Percentiles rank a stretch among this genome's conserved stretches.
Conservation (phyloP, 169 alveolate genomes). For the Cystoisospora suis region DNA sequence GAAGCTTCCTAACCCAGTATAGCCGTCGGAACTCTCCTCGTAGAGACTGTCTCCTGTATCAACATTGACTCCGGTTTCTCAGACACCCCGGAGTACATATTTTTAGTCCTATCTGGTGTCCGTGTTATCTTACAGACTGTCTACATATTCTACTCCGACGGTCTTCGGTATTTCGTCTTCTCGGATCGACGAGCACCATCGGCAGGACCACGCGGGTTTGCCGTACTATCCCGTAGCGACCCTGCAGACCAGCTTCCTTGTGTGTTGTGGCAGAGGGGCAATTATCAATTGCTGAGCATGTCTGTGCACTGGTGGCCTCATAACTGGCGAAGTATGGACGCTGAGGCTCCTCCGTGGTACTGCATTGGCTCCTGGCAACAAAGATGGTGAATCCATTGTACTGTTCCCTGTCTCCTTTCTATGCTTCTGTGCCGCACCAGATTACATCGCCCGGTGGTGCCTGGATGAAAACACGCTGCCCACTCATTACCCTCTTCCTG, state of each 20-base stretch:
- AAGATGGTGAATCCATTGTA: not conserved
- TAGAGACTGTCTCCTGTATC: not conserved
- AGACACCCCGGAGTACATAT: too few relatives aligned
- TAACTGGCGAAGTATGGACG: not conserved
- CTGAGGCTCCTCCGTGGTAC: not conserved
- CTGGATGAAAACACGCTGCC: constrained; percentile 11
- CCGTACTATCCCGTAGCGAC: too few relatives aligned
- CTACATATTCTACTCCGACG: too few relatives aligned
- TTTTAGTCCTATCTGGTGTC: too few relatives aligned
- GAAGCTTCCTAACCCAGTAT: not conserved
- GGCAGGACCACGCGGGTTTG: too few relatives aligned
- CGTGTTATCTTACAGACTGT: too few relatives aligned
- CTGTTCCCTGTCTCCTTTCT: not conserved
- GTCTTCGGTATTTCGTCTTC: too few relatives aligned
- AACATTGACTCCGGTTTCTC: not conserved
- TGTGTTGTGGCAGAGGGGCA: too few relatives aligned
- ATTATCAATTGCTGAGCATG: not conserved
- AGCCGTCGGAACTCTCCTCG: not conserved
- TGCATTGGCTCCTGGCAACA: not conserved
- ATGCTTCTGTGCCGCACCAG: not conserved
- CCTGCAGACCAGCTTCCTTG: too few relatives aligned
- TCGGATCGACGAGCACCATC: too few relatives aligned
- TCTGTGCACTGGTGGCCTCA: not conserved
- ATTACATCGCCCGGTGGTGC: not conserved
- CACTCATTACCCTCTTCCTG: not conserved